phyloP scores from a whole-genome alignment of 1,139 yeast species.

The Saccharomyces hybrid region DNA sequence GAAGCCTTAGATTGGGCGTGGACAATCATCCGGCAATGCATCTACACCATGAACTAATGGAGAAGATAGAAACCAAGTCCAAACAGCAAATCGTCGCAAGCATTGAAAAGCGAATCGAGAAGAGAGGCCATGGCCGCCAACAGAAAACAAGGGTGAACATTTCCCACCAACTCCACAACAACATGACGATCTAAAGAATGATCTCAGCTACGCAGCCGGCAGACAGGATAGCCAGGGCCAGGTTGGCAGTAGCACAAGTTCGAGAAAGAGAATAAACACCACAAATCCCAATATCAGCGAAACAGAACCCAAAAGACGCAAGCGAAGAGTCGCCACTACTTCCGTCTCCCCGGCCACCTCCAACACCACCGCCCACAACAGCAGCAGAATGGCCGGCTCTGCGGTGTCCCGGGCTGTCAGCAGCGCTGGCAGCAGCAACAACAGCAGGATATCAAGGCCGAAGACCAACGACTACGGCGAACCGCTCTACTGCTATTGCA shows the following conservation, averaged over 20 bases:
- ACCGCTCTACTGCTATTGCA: slow-evolving; percentile 91
- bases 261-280: slow-evolving; percentile 10
- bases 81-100: slow-evolving; percentile 50
- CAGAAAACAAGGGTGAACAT: slow-evolving; percentile 42
- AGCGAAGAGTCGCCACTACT: slow-evolving; percentile 10
- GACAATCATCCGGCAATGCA: slow-evolving; percentile 79
- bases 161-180: not conserved
- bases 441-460: slow-evolving; percentile 11
- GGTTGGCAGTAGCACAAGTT: slow-evolving; percentile 4
- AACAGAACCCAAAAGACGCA: slow-evolving; percentile 9
- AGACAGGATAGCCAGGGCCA: slow-evolving; percentile 16
- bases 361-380: slow-evolving; percentile 9
- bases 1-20: slow-evolving; percentile 53
- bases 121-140: slow-evolving; percentile 90
- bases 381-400: slow-evolving; percentile 8
- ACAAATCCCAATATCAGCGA: slow-evolving; percentile 13
- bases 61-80: slow-evolving; percentile 25
- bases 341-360: slow-evolving; percentile 10
- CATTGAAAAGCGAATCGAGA: slow-evolving; percentile 71
- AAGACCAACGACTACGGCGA: slow-evolving; percentile 36
- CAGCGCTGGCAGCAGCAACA: slow-evolving; percentile 4
- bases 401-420: slow-evolving; percentile 9
- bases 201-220: slow-evolving; percentile 5
- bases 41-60: slow-evolving; percentile 32
- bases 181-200: slow-evolving; percentile 11